A percentile compares a stretch with the other conserved stretches of the same genome.
These are phyloP conservation scores for Leccinum variicolor DNA, from an alignment of 768 basidiomycete genomes.

Conservation along the genomic window DNA sequence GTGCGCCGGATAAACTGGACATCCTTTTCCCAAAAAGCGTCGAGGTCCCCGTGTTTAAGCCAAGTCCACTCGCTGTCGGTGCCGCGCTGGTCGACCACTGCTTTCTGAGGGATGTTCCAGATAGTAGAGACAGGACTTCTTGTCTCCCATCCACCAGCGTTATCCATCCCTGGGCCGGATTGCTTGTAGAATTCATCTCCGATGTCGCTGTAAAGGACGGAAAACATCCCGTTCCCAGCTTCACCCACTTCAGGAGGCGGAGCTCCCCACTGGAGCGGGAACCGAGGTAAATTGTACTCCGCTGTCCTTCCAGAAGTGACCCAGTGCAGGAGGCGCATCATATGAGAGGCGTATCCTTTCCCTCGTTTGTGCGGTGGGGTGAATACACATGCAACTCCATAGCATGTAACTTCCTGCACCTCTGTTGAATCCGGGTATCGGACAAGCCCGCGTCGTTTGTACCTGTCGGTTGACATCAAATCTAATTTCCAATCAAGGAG, in stretches of 20 bases:
- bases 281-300: constrained; percentile 29
- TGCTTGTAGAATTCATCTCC: constrained; percentile 43
- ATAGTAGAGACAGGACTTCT: constrained; percentile 35
- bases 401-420: constrained; percentile 39
- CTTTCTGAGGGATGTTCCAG: constrained; percentile 33
- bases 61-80: constrained; percentile 15
- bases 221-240: constrained; percentile 43
- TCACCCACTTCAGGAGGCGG: constrained; percentile 36
- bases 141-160: constrained; percentile 43
- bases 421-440: constrained; percentile 22
- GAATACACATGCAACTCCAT: constrained; percentile 56
- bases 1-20: constrained; percentile 34
- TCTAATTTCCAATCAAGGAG: constrained; percentile 1
- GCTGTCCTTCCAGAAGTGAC: constrained; percentile 37
- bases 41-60: constrained; percentile 37
- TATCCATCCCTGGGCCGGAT: constrained; percentile 34
- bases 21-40: constrained; percentile 40
- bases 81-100: background rate
- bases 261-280: constrained; percentile 42
- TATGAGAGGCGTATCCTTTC: constrained; percentile 56
- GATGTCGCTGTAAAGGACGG: constrained; percentile 52
- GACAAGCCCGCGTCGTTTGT: constrained; percentile 32
- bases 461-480: constrained; percentile 22
- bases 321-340: constrained; percentile 66
- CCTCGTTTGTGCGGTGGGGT: constrained; percentile 47